Percentiles rank a stretch among this genome's conserved stretches.
These are phyloP conservation scores for Alternaria sp. DNA, from an alignment of 2,329 filamentous ascomycete species.

Conservation along the genomic window DNA sequence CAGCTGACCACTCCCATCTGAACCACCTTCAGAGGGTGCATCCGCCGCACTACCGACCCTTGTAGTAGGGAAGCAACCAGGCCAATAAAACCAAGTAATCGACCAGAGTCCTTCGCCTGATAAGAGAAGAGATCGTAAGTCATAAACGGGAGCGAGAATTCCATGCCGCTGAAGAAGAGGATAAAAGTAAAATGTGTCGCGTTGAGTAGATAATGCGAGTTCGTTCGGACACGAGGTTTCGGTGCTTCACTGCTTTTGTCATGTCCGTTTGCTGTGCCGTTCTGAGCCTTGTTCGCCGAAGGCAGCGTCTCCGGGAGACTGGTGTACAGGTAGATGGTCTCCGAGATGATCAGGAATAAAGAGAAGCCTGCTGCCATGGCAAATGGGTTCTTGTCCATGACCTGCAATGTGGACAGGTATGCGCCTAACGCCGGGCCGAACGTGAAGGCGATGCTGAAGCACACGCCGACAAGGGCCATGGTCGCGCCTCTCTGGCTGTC, in stretches of 20 bases:
- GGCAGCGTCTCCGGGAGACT: conserved; percentile 88
- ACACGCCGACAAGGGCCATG: conserved; percentile 95
- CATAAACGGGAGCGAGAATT: conserved; percentile 97
- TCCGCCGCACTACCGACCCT: conserved; percentile 85
- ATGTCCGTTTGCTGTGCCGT: conserved; percentile 30
- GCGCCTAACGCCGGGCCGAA: conserved; percentile 94
- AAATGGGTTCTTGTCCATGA: conserved; percentile 89
- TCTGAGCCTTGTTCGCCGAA: conserved; percentile 38
- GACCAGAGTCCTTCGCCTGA: conserved; percentile 79
- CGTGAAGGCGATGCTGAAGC: conserved; percentile 97
- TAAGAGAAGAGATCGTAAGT: conserved; percentile 94
- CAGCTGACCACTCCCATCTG: conserved; percentile 81
- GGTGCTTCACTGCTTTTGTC: conserved; percentile 26
- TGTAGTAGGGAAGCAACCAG: conserved; percentile 92
- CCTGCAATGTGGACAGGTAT: conserved; percentile 78
- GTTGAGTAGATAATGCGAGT: conserved; percentile 85
- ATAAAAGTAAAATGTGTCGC: conserved; percentile 88
- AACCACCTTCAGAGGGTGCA: conserved; percentile 82
- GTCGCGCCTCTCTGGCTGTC: conserved; percentile 84
- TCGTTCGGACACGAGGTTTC: conserved; percentile 66
- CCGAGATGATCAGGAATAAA: conserved; percentile 81
- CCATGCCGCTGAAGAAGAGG: conserved; percentile 97
- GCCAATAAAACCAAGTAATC: conserved; percentile 88
- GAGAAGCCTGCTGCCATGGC: conserved; percentile 91
- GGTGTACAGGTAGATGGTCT: conserved; percentile 88